Conservation (phyloP, 495 filamentous ascomycete genomes). For the Acidomyces sp. region DNA sequence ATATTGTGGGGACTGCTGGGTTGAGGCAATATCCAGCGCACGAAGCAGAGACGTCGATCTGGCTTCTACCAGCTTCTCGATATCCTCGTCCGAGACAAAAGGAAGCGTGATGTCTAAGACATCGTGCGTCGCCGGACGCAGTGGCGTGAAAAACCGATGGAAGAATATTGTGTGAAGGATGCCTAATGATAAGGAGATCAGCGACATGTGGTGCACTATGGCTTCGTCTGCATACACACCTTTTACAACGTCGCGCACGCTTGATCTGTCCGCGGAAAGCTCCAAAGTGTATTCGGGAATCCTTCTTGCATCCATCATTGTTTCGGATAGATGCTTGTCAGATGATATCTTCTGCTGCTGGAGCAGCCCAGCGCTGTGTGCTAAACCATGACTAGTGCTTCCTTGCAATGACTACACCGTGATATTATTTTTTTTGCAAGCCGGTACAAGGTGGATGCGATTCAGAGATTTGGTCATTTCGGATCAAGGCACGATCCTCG, state of each 20-base stretch:
- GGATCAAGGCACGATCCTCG: no score
- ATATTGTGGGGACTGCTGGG: slow-evolving; percentile 24
- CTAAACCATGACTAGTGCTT: no score
- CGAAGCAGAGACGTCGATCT: slow-evolving; percentile 64
- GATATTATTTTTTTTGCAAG: no score
- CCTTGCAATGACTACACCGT: no score
- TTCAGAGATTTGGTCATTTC: no score
- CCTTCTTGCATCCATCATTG: slow-evolving; percentile 31
- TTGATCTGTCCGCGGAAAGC: slow-evolving; percentile 32
- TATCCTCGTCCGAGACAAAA: slow-evolving; percentile 73
- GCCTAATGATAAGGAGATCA: no score
- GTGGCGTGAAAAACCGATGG: slow-evolving; percentile 85
- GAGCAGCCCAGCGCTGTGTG: no score
- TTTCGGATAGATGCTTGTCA: no score
- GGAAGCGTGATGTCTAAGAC: slow-evolving; percentile 86
- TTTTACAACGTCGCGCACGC: slow-evolving; percentile 80
- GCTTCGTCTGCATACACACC: slow-evolving; percentile 38
- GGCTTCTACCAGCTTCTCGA: slow-evolving; percentile 86
- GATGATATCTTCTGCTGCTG: no score
- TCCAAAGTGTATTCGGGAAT: slow-evolving; percentile 32
- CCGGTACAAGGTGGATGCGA: no score
- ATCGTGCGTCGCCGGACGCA: slow-evolving; percentile 74
- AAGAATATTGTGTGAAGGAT: slow-evolving; percentile 98
- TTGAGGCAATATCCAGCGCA: slow-evolving; percentile 35
- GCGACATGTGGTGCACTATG: no score